Conservation (phyloP, 2,329 filamentous ascomycete genomes). For the Aurifilum marmelostoma region DNA sequence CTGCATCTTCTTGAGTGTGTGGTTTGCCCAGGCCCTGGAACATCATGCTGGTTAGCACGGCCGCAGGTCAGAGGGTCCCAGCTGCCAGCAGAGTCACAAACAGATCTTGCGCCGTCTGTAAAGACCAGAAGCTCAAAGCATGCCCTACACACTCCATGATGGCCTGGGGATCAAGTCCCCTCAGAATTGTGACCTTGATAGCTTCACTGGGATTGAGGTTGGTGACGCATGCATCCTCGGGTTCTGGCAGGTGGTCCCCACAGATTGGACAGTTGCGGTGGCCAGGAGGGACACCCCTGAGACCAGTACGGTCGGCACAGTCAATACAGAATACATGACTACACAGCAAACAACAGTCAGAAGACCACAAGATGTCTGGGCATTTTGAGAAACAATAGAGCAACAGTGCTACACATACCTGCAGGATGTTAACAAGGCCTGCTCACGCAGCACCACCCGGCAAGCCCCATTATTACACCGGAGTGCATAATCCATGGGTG, state of each 20-base stretch:
- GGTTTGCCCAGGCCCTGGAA: constrained; percentile 74
- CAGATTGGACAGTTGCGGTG: constrained; percentile 75
- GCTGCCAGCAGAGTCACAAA: constrained; percentile 42
- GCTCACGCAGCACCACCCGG: constrained; percentile 66
- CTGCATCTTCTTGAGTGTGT: constrained; percentile 69
- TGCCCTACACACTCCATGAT: constrained; percentile 87
- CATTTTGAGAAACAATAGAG: constrained; percentile 16
- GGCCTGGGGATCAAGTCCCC: constrained; percentile 76
- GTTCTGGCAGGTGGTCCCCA: constrained; percentile 65
- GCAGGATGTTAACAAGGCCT: constrained; percentile 87
- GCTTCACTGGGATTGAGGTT: constrained; percentile 79
- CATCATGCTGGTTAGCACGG: constrained; percentile 21
- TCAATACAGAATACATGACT: constrained; percentile 85
- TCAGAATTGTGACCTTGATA: constrained; percentile 85
- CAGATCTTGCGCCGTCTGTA: constrained; percentile 85
- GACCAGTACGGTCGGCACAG: constrained; percentile 68
- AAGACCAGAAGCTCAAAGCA: constrained; percentile 82
- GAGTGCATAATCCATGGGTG: constrained; percentile 71
- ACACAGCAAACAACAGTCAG: not conserved
- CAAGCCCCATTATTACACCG: constrained; percentile 83
- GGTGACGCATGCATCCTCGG: constrained; percentile 74
- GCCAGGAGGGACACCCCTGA: constrained; percentile 59
- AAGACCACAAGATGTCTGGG: constrained; percentile 11
- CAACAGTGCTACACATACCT: constrained; percentile 54
- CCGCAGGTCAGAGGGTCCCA: constrained; percentile 28